Evolutionary conservation across 805 yeast genomes (phyloP), one percentile per base, ranked within the genome.

Genomic region (Wickerhamiella sorbophila): DNA sequence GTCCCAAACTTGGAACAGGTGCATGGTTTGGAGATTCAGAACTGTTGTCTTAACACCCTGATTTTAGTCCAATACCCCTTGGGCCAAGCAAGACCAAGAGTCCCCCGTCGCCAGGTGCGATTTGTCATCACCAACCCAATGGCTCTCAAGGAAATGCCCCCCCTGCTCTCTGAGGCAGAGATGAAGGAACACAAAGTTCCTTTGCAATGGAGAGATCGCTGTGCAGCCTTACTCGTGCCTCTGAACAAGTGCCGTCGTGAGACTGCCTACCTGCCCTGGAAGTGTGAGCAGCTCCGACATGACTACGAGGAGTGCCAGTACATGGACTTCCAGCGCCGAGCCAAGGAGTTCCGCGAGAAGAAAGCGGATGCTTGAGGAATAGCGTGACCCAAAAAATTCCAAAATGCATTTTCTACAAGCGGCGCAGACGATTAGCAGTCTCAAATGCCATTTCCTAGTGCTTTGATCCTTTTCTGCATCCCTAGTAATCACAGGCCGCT

Each of bases 251-350:
- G 83, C 56, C 71, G 82, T 44, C 62, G 64, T 40, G 77, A 75
- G 51, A 68, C 70, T 10, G 60, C 64, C 55, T 76, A 63, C 52
- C 50, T 75, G 58, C 83, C 83, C 24, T 76, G 81, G 81, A 75
- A 73, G 52, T 83, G 94, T 54, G 48, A 71, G 44, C 79, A 79
- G 49, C 84, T 79, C 63, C 75, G 85, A 58, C 93, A 84, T 52
- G 76, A 69, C 33, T 84, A 86, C 69, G 94, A 83, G 60, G 80
- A 80, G 57, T 83, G 94, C 60, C 81, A 83, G 62, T 79, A 79
- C 59, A 61, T 77, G 60, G 94, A 84, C 58, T 82, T 79, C 65
- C 71, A 76, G 58, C 74, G 91, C 65, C 74, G 94, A 62, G 82
- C 79, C 44, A 68, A 75, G 56, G 87, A 79, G 63, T 66, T 80